Evolutionary conservation across 352 stramenopile species (phyloP).

Genomic region (Globisporangium parvum): DNA sequence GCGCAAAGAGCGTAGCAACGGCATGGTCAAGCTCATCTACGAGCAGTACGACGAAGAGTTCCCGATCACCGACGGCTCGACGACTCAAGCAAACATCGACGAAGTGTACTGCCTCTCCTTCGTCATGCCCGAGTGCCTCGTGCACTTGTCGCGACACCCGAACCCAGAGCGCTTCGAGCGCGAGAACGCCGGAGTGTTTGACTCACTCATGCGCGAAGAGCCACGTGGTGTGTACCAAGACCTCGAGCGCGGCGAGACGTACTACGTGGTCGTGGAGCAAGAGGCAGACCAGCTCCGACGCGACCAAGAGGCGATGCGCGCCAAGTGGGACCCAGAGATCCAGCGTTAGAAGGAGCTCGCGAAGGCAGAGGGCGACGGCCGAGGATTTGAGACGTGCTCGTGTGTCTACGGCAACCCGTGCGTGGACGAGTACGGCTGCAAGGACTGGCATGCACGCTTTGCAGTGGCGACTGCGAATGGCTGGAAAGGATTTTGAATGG

Average conservation of each 20-base stretch:
- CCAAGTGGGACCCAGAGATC: conserved; percentile 33
- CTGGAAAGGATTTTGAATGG: conserved; percentile 89
- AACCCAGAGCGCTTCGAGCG: conserved; percentile 46
- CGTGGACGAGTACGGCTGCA: conserved; percentile 87
- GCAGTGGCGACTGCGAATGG: conserved; percentile 81
- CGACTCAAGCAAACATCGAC: conserved; percentile 69
- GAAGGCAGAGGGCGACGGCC: conserved; percentile 40
- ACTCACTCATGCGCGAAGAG: conserved; percentile 62
- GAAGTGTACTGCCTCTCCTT: conserved; percentile 86
- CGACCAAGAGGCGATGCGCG: conserved; percentile 58
- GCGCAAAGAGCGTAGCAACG: conserved; percentile 45
- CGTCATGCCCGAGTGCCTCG: conserved; percentile 82
- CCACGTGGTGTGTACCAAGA: conserved; percentile 63
- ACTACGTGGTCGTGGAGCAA: conserved; percentile 84
- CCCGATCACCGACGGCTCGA: conserved; percentile 65
- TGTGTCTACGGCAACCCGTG: conserved; percentile 90
- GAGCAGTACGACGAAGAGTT: conserved; percentile 87
- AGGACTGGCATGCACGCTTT: conserved; percentile 83
- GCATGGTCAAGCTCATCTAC: conserved; percentile 76
- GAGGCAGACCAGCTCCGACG: conserved; percentile 57
- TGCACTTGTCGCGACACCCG: conserved; percentile 58
- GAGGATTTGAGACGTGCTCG: conserved; percentile 79
- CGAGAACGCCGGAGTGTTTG: conserved; percentile 40
- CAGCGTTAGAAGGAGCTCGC: conserved; percentile 27
- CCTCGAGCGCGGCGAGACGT: conserved; percentile 57